Evolutionary conservation across 495 filamentous ascomycete species (phyloP).

Genomic region (Cladorrhinum samala): DNA sequence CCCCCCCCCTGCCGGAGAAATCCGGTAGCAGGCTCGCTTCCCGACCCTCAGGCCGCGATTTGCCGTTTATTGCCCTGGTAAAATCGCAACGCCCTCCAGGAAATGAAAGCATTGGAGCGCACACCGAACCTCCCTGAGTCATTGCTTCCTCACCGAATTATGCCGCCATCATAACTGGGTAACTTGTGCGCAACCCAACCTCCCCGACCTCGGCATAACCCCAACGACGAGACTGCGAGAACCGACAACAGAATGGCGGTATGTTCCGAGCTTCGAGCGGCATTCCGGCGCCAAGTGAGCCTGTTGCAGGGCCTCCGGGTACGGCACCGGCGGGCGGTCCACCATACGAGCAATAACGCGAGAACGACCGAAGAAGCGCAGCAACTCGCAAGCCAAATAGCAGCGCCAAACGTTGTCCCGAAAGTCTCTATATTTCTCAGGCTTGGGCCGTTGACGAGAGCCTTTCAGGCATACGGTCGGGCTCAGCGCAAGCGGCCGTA

Average conservation of each 20-base stretch:
- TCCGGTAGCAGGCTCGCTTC: background rate
- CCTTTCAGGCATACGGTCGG: constrained; percentile 64
- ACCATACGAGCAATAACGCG: background rate
- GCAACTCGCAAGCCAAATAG: background rate
- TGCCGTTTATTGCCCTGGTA: too few relatives aligned
- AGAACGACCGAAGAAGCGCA: background rate
- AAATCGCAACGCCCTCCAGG: too few relatives aligned
- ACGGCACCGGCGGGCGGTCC: background rate
- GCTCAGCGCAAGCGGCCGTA: constrained; percentile 66
- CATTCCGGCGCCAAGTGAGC: background rate
- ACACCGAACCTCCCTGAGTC: background rate
- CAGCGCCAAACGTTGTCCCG: background rate
- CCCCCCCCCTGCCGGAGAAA: background rate
- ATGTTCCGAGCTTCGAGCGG: background rate
- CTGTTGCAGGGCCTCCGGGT: background rate
- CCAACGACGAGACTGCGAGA: background rate
- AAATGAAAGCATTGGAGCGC: background rate
- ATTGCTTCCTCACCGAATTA: background rate
- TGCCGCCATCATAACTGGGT: too few relatives aligned
- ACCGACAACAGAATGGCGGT: background rate
- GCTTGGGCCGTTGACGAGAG: constrained; percentile 44
- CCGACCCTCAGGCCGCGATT: background rate
- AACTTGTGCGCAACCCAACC: too few relatives aligned
- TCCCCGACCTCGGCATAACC: background rate
- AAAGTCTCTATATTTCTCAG: background rate